These are phyloP conservation scores for Huntiella decipiens DNA, from an alignment of 2,329 filamentous ascomycete genomes.

Conservation along the genomic window DNA sequence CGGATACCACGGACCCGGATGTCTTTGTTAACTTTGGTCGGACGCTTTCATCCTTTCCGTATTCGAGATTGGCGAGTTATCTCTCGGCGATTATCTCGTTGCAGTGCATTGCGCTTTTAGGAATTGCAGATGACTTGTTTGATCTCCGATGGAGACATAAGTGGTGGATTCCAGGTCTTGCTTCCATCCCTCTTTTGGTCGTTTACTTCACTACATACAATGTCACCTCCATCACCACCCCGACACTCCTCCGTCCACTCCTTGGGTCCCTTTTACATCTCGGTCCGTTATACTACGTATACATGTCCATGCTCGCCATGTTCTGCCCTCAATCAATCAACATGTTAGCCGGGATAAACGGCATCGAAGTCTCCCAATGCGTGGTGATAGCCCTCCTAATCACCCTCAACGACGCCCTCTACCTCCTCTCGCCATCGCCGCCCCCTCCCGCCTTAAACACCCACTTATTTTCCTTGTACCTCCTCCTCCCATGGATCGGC, in stretches of 20 bases:
- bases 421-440: conserved; percentile 55
- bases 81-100: conserved; percentile 85
- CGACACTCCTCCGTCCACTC: conserved; percentile 65
- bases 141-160: conserved; percentile 99
- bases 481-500: conserved; percentile 83
- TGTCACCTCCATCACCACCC: conserved; percentile 86
- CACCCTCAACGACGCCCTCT: conserved; percentile 70
- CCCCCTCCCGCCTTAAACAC: conserved; percentile 90
- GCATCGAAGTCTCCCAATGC: conserved; percentile 89
- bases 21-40: conserved; percentile 57
- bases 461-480: conserved; percentile 88
- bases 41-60: conserved; percentile 78
- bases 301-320: conserved; percentile 92
- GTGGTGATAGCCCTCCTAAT: conserved; percentile 74
- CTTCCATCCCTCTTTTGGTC: conserved; percentile 79
- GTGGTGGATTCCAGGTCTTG: conserved; percentile 90
- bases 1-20: conserved; percentile 21
- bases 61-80: conserved; percentile 92
- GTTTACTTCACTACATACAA: conserved; percentile 98
- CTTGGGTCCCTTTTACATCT: conserved; percentile 74
- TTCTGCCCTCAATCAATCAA: conserved; percentile 99
- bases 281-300: conserved; percentile 70
- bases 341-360: conserved; percentile 98
- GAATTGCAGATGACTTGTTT: conserved; percentile 88
- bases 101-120: conserved; percentile 76